Evolutionary conservation across 768 basidiomycete species (phyloP).

Genomic region (Leucosporidium creatinivorum): DNA sequence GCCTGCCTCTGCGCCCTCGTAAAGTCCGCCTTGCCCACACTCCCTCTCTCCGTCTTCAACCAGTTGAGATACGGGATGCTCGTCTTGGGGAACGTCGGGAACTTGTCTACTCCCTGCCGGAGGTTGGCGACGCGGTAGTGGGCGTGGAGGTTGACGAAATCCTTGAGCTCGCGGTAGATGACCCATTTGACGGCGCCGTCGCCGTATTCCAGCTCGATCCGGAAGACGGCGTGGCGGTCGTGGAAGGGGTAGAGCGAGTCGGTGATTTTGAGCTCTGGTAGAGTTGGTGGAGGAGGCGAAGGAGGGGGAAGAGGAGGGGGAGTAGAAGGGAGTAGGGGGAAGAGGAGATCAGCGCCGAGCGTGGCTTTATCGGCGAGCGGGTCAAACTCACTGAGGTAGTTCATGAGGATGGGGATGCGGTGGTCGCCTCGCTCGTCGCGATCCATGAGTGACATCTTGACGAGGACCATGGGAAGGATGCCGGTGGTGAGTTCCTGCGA

Average conservation of each 20-base stretch:
- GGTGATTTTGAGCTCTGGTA: constrained; percentile 76
- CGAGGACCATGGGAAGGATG: constrained; percentile 68
- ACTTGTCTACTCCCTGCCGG: constrained; percentile 45
- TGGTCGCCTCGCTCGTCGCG: constrained; percentile 75
- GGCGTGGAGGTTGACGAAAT: constrained; percentile 80
- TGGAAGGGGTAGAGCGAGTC: constrained; percentile 78
- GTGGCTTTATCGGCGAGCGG: too few relatives aligned
- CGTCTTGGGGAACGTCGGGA: constrained; percentile 87
- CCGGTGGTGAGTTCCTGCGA: constrained; percentile 47
- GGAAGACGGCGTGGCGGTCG: constrained; percentile 68
- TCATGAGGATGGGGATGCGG: constrained; percentile 45
- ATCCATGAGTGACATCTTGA: constrained; percentile 69
- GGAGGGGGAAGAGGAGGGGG: neutral
- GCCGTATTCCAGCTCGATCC: constrained; percentile 79
- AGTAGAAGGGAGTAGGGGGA: neutral
- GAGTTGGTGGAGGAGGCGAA: neutral
- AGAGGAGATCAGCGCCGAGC: neutral
- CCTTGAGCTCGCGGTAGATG: constrained; percentile 83
- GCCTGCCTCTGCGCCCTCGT: constrained; percentile 72
- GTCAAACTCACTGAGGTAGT: constrained; percentile 29
- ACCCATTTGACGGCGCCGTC: constrained; percentile 92
- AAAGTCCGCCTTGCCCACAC: constrained; percentile 57
- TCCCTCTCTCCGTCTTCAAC: constrained; percentile 56
- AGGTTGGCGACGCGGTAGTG: constrained; percentile 78
- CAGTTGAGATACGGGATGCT: constrained; percentile 83